Conservation (phyloP, 768 basidiomycete genomes). For the Mycena epipterygia region DNA sequence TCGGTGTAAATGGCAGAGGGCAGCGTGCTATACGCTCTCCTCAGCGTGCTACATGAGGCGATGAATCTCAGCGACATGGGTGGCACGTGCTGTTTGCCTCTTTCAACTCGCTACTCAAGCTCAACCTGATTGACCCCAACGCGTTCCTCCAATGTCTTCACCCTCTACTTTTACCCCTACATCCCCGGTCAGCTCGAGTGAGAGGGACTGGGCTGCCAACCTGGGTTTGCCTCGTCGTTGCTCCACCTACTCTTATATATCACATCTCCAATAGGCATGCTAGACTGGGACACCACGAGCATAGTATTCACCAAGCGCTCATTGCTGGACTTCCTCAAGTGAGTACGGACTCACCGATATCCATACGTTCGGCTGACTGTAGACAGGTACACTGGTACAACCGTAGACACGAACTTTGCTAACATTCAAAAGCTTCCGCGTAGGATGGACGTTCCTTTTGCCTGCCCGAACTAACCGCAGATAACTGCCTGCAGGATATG, state of each 20-base stretch:
- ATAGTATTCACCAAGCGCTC: conserved; percentile 87
- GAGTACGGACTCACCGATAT: conserved; percentile 37
- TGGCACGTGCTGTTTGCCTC: conserved; percentile 1
- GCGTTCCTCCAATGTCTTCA: conserved; percentile 21
- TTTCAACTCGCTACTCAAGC: conserved; percentile 2
- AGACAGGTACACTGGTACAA: conserved; percentile 64
- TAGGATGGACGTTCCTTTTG: conserved; percentile 48
- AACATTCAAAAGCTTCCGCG: conserved; percentile 85
- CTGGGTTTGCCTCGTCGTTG: conserved; percentile 64
- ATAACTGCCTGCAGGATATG: conserved; percentile 66
- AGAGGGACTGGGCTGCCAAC: conserved; percentile 79
- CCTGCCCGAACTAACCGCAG: not conserved
- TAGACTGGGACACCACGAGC: conserved; percentile 84
- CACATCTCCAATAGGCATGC: conserved; percentile 64
- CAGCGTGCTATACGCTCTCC: conserved; percentile 24
- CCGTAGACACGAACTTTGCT: conserved; percentile 81
- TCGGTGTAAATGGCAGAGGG: conserved; percentile 65
- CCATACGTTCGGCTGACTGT: not conserved
- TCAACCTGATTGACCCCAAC: not conserved
- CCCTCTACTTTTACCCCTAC: conserved; percentile 48
- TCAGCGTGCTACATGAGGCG: not conserved
- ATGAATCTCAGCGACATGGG: not conserved
- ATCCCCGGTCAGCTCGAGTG: conserved; percentile 77
- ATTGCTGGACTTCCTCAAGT: conserved; percentile 85
- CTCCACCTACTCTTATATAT: conserved; percentile 2